Conservation (phyloP, 23 red algal species). For the Gracilaria domingensis region DNA sequence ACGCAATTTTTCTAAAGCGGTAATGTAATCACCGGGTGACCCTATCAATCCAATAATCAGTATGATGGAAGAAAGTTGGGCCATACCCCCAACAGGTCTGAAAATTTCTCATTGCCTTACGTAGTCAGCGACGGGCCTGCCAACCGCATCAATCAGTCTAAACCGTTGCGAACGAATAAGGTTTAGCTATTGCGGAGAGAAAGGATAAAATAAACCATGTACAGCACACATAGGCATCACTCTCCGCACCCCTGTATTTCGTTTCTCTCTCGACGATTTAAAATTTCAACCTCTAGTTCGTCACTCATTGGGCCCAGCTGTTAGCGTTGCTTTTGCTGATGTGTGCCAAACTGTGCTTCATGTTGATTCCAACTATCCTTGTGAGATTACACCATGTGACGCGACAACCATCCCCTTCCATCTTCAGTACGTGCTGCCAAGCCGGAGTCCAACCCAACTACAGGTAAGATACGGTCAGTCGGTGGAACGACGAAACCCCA, state of each 20-base stretch:
- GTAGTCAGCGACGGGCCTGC: background rate
- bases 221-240: background rate
- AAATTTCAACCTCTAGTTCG: background rate
- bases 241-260: background rate
- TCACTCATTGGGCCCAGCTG: background rate
- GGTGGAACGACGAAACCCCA: background rate
- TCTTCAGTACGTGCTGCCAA: background rate
- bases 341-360: background rate
- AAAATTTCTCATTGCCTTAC: background rate
- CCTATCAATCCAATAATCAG: background rate
- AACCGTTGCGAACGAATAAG: background rate
- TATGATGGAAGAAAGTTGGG: background rate
- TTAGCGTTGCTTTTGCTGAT: background rate
- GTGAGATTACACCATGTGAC: constrained; percentile 17
- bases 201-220: background rate
- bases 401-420: background rate
- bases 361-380: background rate
- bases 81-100: background rate
- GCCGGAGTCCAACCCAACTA: background rate
- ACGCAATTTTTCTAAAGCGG: background rate
- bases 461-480: constrained; percentile 1
- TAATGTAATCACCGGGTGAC: background rate
- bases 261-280: background rate
- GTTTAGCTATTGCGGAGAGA: background rate
- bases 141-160: background rate